phyloP scores from a whole-genome alignment of 106 monocot species.

The Dendrobium chrysotoxum region DNA sequence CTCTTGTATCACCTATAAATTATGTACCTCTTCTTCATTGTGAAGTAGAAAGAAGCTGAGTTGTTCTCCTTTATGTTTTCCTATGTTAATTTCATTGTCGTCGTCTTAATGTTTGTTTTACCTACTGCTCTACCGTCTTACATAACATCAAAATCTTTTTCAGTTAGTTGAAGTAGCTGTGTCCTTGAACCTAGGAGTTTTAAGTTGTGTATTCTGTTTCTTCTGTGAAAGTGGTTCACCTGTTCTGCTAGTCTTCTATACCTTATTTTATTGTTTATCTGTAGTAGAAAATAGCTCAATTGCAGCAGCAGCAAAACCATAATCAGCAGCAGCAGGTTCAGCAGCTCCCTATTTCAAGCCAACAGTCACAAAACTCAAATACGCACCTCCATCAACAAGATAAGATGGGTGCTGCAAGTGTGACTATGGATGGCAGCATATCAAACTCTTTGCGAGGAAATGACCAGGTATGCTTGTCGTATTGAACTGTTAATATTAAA shows the following conservation, averaged over 20 bases:
- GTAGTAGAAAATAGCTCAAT: constrained; percentile 72
- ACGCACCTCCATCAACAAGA: constrained; percentile 61
- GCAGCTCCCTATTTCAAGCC: constrained; percentile 47
- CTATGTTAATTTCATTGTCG: no score
- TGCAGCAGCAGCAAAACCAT: neutral
- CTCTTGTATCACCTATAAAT: no score
- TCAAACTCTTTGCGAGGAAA: constrained; percentile 59
- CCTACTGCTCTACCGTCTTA: neutral
- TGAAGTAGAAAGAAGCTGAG: no score
- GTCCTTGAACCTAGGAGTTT: neutral
- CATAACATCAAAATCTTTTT: neutral
- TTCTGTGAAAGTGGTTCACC: neutral
- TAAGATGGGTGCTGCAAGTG: constrained; percentile 44
- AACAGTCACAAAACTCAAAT: constrained; percentile 59
- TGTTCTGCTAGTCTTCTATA: neutral
- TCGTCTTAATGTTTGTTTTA: neutral
- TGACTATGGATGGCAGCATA: constrained; percentile 46
- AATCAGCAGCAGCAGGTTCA: constrained; percentile 45
- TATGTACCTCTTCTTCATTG: no score
- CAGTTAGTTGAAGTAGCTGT: neutral
- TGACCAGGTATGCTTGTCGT: constrained; percentile 56
- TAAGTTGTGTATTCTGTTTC: neutral
- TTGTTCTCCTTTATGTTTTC: no score
- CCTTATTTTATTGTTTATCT: constrained; percentile 18
- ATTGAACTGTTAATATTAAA: neutral